Evolutionary conservation across 1,139 yeast genomes (phyloP), one percentile per base, ranked within the genome.

Genomic region (Torulaspora pretoriensis): DNA sequence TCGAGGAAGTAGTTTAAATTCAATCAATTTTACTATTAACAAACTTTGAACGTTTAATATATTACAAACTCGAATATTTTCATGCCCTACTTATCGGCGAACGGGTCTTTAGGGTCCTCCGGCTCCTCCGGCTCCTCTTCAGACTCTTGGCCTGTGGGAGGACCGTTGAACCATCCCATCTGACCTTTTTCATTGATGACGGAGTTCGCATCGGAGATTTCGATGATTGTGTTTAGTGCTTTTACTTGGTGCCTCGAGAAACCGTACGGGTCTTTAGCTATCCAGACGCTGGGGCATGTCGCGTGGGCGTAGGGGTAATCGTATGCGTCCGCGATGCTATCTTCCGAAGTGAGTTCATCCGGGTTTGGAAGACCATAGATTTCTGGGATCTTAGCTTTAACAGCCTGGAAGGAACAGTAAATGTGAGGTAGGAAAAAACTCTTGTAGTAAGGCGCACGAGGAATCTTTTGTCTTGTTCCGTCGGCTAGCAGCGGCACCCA

Each of bases 191-290:
- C 81, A 55, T 74, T 71, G 46, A 88, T 73, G 10, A 70, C 68
- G 1, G 96, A 78, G 55, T 85, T 82, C 33, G 75, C 79, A 59
- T 87, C 94, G 45, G 78, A 71, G 38, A 83, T 80, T 16, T 72
- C 69, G 32, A 83, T 73, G 10, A 73, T 66, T 2, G 68, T 69
- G 26, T 68, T 57, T 42, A 80, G 71, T 40, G 74, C 69, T 37
- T 72, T 74, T 9, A 84, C 76, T 56, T 85, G 80, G 14, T 60
- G 63, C 2, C 74, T 67, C 3, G 95, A 82, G 60, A 87, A 75
- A 0, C 97, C 97, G 74, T 79, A 77, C 6, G 85, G 80, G 66
- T 92, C 98, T 48, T 73, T 72, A 6, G 97, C 95, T 54, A 92
- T 77, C 98, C 98, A 92, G 16, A 92, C 70, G 22, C 74, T 71